phyloP scores from a whole-genome alignment of 495 filamentous ascomycete species.

The Bacidia rubella region DNA sequence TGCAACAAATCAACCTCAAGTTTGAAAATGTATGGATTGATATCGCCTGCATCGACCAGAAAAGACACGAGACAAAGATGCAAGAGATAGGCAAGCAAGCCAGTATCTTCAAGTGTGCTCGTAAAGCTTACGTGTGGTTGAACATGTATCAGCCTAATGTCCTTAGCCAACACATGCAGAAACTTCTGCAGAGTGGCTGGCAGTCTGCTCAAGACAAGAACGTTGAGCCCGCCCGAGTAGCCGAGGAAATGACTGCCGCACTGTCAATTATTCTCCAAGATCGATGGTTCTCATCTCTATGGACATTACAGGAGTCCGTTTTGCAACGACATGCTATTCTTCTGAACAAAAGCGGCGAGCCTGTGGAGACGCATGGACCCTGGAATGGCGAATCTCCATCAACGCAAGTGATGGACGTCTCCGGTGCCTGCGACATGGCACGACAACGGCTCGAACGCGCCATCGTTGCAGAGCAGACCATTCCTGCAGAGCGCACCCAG shows the following conservation, averaged over 20 bases:
- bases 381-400: not conserved
- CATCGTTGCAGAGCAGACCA: not conserved
- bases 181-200: not conserved
- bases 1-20: not conserved
- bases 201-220: not conserved
- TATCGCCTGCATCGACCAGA: constrained; percentile 6
- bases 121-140: constrained; percentile 3
- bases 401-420: not conserved
- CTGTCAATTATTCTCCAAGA: not conserved
- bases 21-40: constrained; percentile 2
- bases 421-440: not conserved
- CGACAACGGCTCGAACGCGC: not conserved
- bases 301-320: not conserved
- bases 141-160: not conserved
- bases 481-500: not conserved
- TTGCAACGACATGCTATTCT: not conserved
- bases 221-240: not conserved
- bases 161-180: not conserved
- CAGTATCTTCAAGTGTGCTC: not conserved
- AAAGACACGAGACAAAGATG: not conserved
- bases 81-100: not conserved
- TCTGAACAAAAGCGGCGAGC: not conserved
- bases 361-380: not conserved
- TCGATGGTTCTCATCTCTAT: not conserved
- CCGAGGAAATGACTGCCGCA: not conserved